Percentiles rank a stretch among this genome's conserved stretches.
These are phyloP conservation scores for Penicillium sp. DNA, from an alignment of 2,329 filamentous ascomycete genomes.

Conservation along the genomic window DNA sequence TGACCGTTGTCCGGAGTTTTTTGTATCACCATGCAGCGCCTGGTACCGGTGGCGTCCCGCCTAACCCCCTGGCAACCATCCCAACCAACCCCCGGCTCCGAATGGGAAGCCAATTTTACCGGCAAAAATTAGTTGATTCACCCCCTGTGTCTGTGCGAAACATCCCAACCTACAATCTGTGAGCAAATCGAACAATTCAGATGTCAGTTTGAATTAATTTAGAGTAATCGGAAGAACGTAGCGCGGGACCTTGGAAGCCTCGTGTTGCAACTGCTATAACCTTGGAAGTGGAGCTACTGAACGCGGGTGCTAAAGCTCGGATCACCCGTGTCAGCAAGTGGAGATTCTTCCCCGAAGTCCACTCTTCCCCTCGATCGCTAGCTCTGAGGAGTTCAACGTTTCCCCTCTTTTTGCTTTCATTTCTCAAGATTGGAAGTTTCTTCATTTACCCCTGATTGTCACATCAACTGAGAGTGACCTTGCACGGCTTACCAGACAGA, in stretches of 20 bases:
- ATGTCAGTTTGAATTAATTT: too few relatives aligned
- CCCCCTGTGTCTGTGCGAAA: background rate
- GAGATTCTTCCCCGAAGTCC: background rate
- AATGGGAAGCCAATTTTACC: background rate
- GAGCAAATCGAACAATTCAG: background rate
- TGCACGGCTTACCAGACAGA: constrained; percentile 10
- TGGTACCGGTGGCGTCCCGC: background rate
- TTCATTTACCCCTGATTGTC: constrained; percentile 7
- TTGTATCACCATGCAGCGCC: background rate
- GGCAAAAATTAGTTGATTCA: background rate
- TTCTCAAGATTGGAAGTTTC: background rate
- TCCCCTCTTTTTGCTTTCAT: background rate
- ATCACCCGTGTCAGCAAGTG: constrained; percentile 2
- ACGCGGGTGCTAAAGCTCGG: constrained; percentile 1
- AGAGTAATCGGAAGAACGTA: background rate
- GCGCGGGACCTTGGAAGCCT: too few relatives aligned
- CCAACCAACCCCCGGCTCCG: background rate
- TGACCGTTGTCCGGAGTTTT: background rate
- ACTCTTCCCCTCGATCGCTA: constrained; percentile 3
- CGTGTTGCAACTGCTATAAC: too few relatives aligned
- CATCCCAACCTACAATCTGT: background rate
- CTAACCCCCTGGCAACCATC: background rate
- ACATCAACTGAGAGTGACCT: constrained; percentile 8
- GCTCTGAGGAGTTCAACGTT: background rate
- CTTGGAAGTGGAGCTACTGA: background rate